A percentile compares a stretch with the other conserved stretches of the same genome.
Conservation (phyloP, 2,329 filamentous ascomycete genomes). For the Fusarium cicatricum region DNA sequence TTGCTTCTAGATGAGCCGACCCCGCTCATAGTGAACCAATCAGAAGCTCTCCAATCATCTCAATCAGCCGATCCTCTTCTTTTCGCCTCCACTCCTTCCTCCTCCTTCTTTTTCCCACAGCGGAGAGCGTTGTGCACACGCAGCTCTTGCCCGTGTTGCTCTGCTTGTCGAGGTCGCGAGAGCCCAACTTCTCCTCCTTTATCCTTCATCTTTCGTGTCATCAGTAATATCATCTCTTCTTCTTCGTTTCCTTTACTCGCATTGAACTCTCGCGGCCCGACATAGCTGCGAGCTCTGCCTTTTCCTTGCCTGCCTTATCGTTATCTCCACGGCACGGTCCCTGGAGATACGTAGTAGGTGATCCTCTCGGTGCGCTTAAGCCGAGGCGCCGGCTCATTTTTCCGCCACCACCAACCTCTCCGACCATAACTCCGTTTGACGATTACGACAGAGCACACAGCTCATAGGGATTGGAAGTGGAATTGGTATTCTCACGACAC, state of each 20-base stretch:
- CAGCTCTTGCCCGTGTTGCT: slow-evolving; percentile 26
- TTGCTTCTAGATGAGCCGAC: slow-evolving; percentile 32
- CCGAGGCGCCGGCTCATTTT: slow-evolving; percentile 39
- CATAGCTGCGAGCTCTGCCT: slow-evolving; percentile 36
- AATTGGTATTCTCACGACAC: slow-evolving; percentile 1
- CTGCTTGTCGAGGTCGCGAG: slow-evolving; percentile 44
- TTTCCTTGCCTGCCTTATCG: slow-evolving; percentile 15
- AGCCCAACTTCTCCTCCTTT: slow-evolving; percentile 17
- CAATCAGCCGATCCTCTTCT: slow-evolving; percentile 39
- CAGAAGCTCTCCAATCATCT: slow-evolving; percentile 39
- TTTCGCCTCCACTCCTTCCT: slow-evolving; percentile 35
- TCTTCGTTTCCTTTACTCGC: slow-evolving; percentile 5
- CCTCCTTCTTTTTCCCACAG: slow-evolving; percentile 25
- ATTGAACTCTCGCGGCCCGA: slow-evolving; percentile 40
- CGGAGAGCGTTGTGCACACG: slow-evolving; percentile 30
- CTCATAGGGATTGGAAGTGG: slow-evolving; percentile 24
- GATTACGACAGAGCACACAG: slow-evolving; percentile 23
- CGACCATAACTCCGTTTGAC: slow-evolving; percentile 25
- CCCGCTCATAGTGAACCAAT: slow-evolving; percentile 46
- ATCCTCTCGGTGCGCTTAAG: slow-evolving; percentile 28
- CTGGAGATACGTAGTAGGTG: slow-evolving; percentile 36
- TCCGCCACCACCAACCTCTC: slow-evolving; percentile 35
- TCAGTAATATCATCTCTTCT: slow-evolving; percentile 1
- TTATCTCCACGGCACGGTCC: slow-evolving; percentile 19
- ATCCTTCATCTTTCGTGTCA: slow-evolving; percentile 18